Base-by-base conservation (phyloP, 225 moss, liverwort and hornwort genomes). In the Bryum argenteum region DNA sequence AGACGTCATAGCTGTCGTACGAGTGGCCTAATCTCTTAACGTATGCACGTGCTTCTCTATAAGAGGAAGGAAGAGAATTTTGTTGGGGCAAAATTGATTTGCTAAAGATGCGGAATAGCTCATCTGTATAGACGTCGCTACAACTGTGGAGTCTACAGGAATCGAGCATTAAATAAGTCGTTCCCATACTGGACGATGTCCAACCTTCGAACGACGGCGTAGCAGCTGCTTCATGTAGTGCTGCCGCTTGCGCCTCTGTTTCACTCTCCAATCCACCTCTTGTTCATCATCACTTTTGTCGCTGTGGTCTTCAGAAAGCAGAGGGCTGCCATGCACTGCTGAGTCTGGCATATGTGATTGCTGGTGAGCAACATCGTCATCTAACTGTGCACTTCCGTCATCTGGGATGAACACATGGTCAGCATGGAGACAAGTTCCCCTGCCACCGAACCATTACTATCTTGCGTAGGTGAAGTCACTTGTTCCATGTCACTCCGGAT, bases 201-300 rank as follows among this genome's bases (percentile, higher is more conserved):
- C n/a, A n/a, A 5, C 51, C 51, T 6, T 2, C 51, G 7, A 51
- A 51, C 16, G 18, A 17, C 0, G 51, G 51, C 0, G 51, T 51
- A 6, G 1, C 16, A 0, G 51, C 51, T 1, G 51, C 51, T 17
- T 51, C 51, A 6, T n/a, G n/a, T 0, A 51, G 5, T 17, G 51
- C 18, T 0, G n/a, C 1, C 0, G 18, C 2, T 0, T 17, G 0
- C 1, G 51, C n/a, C 3, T 51, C 51, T 0, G 51, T 51, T 2
- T 51, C 51, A 18, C 16, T 16, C 3, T 51, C 51, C 1, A 51
- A 0, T 51, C 18, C 6, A 2, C 2, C 1, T 17, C 51, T 0
- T 17, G n/a, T 0, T 51, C 51, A 17, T 51, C n/a, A 9, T 41
- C 41, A 5, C 41, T 5, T 41, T 41, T 9, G 5, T 5, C 41